Conservation (phyloP, 495 filamentous ascomycete genomes). For the Podospora pseudoanserina region DNA sequence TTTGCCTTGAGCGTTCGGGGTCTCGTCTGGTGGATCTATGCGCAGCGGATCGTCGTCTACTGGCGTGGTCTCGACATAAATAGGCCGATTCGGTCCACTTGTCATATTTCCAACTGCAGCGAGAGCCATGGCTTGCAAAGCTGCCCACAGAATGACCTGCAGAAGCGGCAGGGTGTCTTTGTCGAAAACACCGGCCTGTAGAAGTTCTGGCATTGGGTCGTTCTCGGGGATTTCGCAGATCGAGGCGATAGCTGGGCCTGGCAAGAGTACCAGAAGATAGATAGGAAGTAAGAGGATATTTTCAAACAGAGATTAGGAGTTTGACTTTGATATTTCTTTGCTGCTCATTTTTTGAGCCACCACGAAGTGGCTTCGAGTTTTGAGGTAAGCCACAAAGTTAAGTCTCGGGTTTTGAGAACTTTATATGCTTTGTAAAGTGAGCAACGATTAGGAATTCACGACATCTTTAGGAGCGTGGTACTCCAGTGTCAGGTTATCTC, state of each 20-base stretch:
- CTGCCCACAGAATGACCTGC: not conserved
- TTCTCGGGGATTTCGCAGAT: not conserved
- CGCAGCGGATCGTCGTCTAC: no score
- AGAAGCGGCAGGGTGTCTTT: not conserved
- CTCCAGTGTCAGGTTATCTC: not conserved
- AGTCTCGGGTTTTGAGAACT: not conserved
- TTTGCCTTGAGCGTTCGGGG: not conserved
- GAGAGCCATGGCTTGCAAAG: not conserved
- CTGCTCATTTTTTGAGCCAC: not conserved
- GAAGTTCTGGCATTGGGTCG: not conserved
- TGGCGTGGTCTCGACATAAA: not conserved
- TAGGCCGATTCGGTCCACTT: not conserved
- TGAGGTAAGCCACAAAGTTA: not conserved
- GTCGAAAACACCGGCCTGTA: not conserved
- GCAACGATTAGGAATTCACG: not conserved
- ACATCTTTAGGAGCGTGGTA: not conserved
- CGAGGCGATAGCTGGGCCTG: not conserved
- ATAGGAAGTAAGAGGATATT: not conserved
- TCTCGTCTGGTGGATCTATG: no score
- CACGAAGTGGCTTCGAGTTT: not conserved
- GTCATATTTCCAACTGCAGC: not conserved
- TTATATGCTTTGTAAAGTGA: not conserved
- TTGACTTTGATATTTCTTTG: not conserved
- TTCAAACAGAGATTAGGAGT: not conserved
- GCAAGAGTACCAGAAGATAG: not conserved